Conservation (phyloP, 2,329 filamentous ascomycete species). For the Rhexocercosporidium sp. region DNA sequence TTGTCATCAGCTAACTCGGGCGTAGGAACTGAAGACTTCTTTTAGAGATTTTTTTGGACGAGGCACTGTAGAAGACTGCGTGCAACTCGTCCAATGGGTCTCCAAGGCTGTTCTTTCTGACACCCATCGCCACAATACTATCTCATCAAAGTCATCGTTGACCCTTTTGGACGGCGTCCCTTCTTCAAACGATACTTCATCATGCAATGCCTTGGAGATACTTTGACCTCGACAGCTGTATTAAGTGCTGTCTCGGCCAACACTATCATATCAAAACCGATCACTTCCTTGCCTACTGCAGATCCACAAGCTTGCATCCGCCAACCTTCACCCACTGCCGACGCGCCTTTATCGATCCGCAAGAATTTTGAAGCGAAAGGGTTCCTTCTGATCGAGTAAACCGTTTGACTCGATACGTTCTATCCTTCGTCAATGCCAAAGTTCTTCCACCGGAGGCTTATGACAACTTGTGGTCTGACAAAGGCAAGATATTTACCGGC, state of each 20-base stretch:
- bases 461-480: not conserved
- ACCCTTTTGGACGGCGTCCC: not conserved
- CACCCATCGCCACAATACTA: not conserved
- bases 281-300: no score
- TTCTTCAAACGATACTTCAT: not conserved
- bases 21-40: not conserved
- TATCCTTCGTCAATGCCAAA: not conserved
- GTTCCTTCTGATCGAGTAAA: not conserved
- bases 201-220: not conserved
- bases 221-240: not conserved
- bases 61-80: not conserved
- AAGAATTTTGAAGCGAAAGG: not conserved
- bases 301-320: not conserved
- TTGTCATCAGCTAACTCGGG: not conserved
- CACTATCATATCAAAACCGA: no score
- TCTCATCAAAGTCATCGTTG: not conserved
- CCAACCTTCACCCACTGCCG: not conserved
- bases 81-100: not conserved
- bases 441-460: not conserved
- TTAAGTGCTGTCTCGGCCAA: not conserved
- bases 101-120: not conserved
- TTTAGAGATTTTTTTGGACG: not conserved
- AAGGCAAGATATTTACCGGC: not conserved
- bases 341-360: not conserved
- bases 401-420: not conserved